Percentiles rank a stretch among this genome's conserved stretches.
These are phyloP conservation scores for Cryptococcus hybrid DNA, from an alignment of 1,284 basidiomycete species.

Conservation along the genomic window DNA sequence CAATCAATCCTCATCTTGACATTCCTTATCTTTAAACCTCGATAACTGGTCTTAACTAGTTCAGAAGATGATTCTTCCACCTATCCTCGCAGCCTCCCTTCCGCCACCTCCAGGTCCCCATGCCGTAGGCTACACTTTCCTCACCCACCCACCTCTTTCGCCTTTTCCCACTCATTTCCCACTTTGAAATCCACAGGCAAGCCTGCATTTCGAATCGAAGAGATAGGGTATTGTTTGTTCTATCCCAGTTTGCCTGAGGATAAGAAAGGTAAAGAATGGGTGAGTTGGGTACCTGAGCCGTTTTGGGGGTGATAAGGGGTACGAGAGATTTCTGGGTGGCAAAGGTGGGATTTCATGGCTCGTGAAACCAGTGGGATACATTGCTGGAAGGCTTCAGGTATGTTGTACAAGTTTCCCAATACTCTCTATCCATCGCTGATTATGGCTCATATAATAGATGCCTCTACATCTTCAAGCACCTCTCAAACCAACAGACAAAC, in stretches of 20 bases:
- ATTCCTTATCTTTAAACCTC: too few relatives aligned
- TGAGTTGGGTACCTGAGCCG: slow-evolving; percentile 32
- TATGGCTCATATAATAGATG: slow-evolving; percentile 11
- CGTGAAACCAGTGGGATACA: slow-evolving; percentile 18
- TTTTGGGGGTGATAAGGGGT: slow-evolving; percentile 22
- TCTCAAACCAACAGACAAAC: slow-evolving; percentile 1
- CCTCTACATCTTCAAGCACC: slow-evolving; percentile 27
- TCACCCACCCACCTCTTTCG: slow-evolving; percentile 17
- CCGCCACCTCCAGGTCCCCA: slow-evolving; percentile 27
- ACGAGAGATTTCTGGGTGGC: slow-evolving; percentile 27
- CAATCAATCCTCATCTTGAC: too few relatives aligned
- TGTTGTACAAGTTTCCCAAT: neutral
- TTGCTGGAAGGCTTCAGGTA: slow-evolving; percentile 28
- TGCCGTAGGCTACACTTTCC: slow-evolving; percentile 26
- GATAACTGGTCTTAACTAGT: too few relatives aligned
- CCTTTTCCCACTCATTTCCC: slow-evolving; percentile 19
- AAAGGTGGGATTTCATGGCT: slow-evolving; percentile 27
- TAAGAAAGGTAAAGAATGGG: slow-evolving; percentile 2
- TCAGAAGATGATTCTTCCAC: neutral
- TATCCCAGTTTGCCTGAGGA: slow-evolving; percentile 27
- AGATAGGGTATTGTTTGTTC: slow-evolving; percentile 36
- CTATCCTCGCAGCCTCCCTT: slow-evolving; percentile 8
- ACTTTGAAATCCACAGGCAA: slow-evolving; percentile 9
- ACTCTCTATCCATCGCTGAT: too few relatives aligned
- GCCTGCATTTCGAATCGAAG: slow-evolving; percentile 25